Conservation (phyloP, 306 rosid genomes). For the Oxytropis ochrocephala region DNA sequence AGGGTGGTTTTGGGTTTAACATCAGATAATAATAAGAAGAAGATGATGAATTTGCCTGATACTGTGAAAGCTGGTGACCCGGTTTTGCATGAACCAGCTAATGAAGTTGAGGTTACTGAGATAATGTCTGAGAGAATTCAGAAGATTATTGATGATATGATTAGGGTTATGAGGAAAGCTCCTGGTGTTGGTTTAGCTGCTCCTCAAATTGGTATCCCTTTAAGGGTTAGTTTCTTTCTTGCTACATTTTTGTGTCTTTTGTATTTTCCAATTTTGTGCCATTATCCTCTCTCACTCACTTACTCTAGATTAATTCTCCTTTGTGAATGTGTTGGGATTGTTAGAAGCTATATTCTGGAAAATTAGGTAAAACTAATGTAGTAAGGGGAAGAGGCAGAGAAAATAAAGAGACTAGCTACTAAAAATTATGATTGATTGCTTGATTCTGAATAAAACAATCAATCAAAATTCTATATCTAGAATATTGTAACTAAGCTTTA, state of each 20-base stretch:
- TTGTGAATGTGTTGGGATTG: neutral
- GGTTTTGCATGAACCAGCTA: conserved; percentile 82
- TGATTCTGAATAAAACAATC: no score
- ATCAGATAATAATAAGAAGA: conserved; percentile 43
- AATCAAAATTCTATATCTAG: no score
- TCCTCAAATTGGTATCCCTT: conserved; percentile 88
- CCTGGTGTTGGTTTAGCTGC: conserved; percentile 96
- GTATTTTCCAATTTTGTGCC: neutral
- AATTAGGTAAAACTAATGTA: no score
- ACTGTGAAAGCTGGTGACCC: conserved; percentile 93
- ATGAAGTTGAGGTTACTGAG: conserved; percentile 50
- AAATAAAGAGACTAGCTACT: no score
- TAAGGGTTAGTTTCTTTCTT: conserved; percentile 42
- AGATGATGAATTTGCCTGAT: conserved; percentile 45
- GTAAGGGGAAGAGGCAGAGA: no score
- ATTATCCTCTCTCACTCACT: neutral
- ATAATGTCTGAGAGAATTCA: conserved; percentile 68
- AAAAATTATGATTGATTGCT: no score
- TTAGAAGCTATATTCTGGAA: no score
- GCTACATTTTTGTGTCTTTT: neutral
- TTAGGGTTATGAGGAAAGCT: conserved; percentile 67
- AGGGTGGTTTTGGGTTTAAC: conserved; percentile 81
- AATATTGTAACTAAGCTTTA: no score
- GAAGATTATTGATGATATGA: conserved; percentile 83
- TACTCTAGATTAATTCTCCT: neutral